Evolutionary conservation across 2,329 filamentous ascomycete genomes (phyloP).

Genomic region (Penicillium freii): DNA sequence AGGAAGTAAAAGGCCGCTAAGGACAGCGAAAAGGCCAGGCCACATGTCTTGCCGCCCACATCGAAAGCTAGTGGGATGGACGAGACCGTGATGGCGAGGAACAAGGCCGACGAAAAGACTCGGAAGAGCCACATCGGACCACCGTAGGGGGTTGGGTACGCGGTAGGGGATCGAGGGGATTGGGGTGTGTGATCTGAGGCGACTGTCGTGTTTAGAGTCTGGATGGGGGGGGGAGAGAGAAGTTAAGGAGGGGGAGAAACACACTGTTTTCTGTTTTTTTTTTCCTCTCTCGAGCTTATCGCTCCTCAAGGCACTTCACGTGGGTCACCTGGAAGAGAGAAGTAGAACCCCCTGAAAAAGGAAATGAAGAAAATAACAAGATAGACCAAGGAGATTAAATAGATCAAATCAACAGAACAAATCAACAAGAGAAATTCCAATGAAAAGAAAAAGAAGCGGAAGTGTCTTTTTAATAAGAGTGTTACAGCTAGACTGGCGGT

Average conservation of each 20-base stretch:
- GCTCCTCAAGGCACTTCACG: neutral
- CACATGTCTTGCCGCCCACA: slow-evolving; percentile 91
- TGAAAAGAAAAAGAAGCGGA: neutral
- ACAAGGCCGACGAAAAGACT: slow-evolving; percentile 74
- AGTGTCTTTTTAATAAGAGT: slow-evolving; percentile 1
- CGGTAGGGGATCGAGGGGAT: slow-evolving; percentile 11
- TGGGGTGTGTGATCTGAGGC: neutral
- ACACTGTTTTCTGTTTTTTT: slow-evolving; percentile 1
- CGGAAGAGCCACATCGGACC: slow-evolving; percentile 77
- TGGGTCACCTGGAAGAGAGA: neutral
- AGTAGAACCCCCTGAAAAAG: neutral
- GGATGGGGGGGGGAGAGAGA: neutral
- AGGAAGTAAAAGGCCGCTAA: slow-evolving; percentile 88
- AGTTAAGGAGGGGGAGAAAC: neutral
- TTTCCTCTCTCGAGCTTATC: neutral
- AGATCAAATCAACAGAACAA: neutral
- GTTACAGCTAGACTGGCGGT: slow-evolving; percentile 3
- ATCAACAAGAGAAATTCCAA: neutral
- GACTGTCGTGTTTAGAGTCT: neutral
- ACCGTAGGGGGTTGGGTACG: slow-evolving; percentile 28
- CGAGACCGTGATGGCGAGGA: slow-evolving; percentile 88
- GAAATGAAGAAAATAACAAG: neutral
- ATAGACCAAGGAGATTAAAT: neutral
- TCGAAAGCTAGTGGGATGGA: slow-evolving; percentile 97
- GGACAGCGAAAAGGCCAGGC: slow-evolving; percentile 86